These are phyloP conservation scores for Diutina siamensis DNA, from an alignment of 1,139 yeast genomes.

Conservation along the genomic window DNA sequence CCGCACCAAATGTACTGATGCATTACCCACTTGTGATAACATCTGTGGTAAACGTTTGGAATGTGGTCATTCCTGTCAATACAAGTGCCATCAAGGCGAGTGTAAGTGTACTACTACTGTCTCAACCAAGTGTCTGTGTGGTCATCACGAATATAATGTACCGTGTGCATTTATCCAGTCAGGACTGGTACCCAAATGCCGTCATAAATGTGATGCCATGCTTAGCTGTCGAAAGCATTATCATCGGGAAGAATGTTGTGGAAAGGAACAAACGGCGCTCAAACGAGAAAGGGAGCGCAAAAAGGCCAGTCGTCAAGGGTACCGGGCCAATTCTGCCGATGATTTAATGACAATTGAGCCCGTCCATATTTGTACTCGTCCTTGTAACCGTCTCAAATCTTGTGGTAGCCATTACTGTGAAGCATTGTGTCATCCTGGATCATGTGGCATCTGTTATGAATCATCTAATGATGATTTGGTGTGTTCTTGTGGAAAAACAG, in stretches of 20 bases:
- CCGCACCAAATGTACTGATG: slow-evolving; percentile 48
- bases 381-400: slow-evolving; percentile 52
- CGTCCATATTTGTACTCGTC: slow-evolving; percentile 61
- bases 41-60: slow-evolving; percentile 49
- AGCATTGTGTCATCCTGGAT: slow-evolving; percentile 72
- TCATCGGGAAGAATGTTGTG: slow-evolving; percentile 62
- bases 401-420: slow-evolving; percentile 72
- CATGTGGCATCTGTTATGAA: slow-evolving; percentile 77
- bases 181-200: slow-evolving; percentile 50
- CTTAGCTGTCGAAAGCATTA: slow-evolving; percentile 76
- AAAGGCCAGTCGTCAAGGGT: slow-evolving; percentile 35
- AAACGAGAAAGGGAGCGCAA: slow-evolving; percentile 48
- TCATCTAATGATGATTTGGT: slow-evolving; percentile 71
- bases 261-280: slow-evolving; percentile 50
- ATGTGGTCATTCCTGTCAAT: slow-evolving; percentile 67
- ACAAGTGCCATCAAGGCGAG: slow-evolving; percentile 65
- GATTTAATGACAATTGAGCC: slow-evolving; percentile 61
- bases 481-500: slow-evolving; percentile 79
- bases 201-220: slow-evolving; percentile 64
- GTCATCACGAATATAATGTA: slow-evolving; percentile 36
- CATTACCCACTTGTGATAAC: slow-evolving; percentile 62
- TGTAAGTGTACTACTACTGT: slow-evolving; percentile 52
- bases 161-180: slow-evolving; percentile 49
- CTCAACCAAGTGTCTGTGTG: slow-evolving; percentile 40
- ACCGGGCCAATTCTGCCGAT: slow-evolving; percentile 20